Evolutionary conservation across 1,284 basidiomycete genomes (phyloP), one percentile per base, ranked within the genome.

Genomic region (Calocybe gambosa): DNA sequence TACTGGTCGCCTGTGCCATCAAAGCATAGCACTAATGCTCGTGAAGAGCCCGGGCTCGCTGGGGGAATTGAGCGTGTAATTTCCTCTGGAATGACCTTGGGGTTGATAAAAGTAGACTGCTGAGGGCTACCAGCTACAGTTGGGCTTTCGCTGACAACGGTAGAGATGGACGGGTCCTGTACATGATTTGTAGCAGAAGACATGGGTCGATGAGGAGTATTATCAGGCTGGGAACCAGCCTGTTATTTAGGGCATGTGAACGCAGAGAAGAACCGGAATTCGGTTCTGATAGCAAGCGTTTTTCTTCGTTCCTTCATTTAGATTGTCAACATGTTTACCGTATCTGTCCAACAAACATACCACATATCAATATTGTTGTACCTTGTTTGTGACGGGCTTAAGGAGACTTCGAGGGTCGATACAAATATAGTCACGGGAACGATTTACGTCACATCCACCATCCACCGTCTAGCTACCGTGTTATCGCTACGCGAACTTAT

Each of bases 1-100:
- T 42, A 59, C 52, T 70, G 67, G 52, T 71, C 68, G 15, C 68
- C 64, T 12, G 74, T 76, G 3, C 75, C 75, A 53, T 77, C 74
- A 49, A 77, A 75, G 54, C 73, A 76, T 5, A 77, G 61, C 9
- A 77, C 64, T 38, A 76, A 61, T 1, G 68, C 72, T n/a, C 70
- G 65, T 8, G 29, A 43, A 5, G 49, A 43, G 52, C 29, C 39
- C 26, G 12, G 35, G 37, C 28, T 13, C 4, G 35, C 15, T 18
- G 33, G 33, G 4, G 35, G 35, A 19, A 37, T 37, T 37, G 35
- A 37, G 13, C 10, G 8, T 6, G 33, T 5, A 35, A 35, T 5
- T 5, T 4, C 5, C 16, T 35, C 33, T n/a, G 33, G 13, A n/a
- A 13, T 21, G 6, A 31, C 29, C 8, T 8, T 31, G 3, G 8